Base-by-base conservation (phyloP, 495 filamentous ascomycete species). In the Penicillium tannophilum region DNA sequence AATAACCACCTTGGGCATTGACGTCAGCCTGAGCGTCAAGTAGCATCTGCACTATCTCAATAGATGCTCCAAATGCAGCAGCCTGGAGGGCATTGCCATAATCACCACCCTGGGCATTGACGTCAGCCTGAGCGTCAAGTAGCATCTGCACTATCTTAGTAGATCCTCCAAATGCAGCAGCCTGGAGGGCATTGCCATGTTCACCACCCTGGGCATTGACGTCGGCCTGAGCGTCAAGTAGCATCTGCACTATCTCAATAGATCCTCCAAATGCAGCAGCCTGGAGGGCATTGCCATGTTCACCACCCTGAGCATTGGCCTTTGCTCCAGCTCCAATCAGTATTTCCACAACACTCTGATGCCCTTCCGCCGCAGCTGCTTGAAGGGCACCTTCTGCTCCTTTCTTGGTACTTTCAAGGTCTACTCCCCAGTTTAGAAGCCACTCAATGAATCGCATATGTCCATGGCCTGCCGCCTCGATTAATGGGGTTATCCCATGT, bases 221-320 rank as follows among this genome's bases (percentile, higher is more conserved):
- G 45, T 62, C 54, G 3, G 59, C 59, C 12, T 26, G 12, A 46
- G 50, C 46, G 20, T 54, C 28, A 6, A 62, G 49, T 16, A 62
- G 31, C 11, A 62, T 44, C 19, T 42, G 47, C 9, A 62, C 54
- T 52, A 54, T 46, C n/a, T 62, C 55, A 35, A 9, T 30, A 30
- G 31, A 20, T 52, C 48, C 55, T 9, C 2, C 3, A 30, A 9
- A 20, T 33, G 39, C 47, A 41, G 60, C 55, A 23, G 42, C 41
- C 28, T 58, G 56, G 23, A 63, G 60, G 28, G 60, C 55, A 55
- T 47, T 62, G 41, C 54, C 59, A 28, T 17, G 53, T 19, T 23
- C 0, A 35, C 42, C 53, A 55, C 26, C 26, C 4, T 55, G 42
- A 4, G 53, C 53, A 36, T 51, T 50, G n/a, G 50, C 54, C 31